These are phyloP conservation scores for Centaurea solstitialis DNA, from an alignment of 129 eudicot genomes.

Conservation along the genomic window DNA sequence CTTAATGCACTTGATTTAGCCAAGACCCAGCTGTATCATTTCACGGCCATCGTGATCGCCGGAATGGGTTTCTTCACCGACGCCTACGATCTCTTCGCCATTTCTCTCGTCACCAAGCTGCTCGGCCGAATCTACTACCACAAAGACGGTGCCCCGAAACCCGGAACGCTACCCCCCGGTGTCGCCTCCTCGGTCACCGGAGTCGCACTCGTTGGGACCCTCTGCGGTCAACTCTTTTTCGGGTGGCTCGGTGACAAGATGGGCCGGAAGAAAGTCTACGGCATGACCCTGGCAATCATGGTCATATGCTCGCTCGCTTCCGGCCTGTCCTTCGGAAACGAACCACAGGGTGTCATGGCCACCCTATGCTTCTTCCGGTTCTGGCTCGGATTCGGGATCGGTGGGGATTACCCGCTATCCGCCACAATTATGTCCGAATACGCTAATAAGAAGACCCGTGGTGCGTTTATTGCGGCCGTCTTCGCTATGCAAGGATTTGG, in stretches of 20 bases:
- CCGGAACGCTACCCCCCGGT: slow-evolving; percentile 44
- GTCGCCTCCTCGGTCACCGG: slow-evolving; percentile 44
- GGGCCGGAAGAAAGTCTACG: slow-evolving; percentile 54
- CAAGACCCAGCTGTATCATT: slow-evolving; percentile 52
- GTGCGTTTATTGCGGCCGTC: slow-evolving; percentile 61
- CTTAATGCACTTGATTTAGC: slow-evolving; percentile 56
- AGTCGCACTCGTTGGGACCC: slow-evolving; percentile 52
- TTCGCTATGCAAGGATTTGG: slow-evolving; percentile 73
- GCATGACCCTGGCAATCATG: slow-evolving; percentile 49
- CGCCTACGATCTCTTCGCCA: slow-evolving; percentile 55
- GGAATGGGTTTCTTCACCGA: slow-evolving; percentile 70
- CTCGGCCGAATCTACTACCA: slow-evolving; percentile 54
- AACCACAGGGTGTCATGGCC: slow-evolving; percentile 40
- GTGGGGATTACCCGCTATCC: slow-evolving; percentile 61
- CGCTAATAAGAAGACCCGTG: slow-evolving; percentile 54
- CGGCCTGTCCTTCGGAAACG: slow-evolving; percentile 42
- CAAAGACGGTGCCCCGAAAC: slow-evolving; percentile 12
- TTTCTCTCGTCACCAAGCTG: slow-evolving; percentile 50
- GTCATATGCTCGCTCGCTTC: slow-evolving; percentile 48
- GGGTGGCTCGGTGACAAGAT: slow-evolving; percentile 66
- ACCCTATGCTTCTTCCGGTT: slow-evolving; percentile 58
- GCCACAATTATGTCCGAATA: slow-evolving; percentile 68
- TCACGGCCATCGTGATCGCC: slow-evolving; percentile 51
- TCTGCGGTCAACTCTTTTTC: slow-evolving; percentile 47
- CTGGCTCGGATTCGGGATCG: slow-evolving; percentile 69